Base-by-base conservation (phyloP, 2,329 filamentous ascomycete genomes). In the Ophiostoma ulmi region DNA sequence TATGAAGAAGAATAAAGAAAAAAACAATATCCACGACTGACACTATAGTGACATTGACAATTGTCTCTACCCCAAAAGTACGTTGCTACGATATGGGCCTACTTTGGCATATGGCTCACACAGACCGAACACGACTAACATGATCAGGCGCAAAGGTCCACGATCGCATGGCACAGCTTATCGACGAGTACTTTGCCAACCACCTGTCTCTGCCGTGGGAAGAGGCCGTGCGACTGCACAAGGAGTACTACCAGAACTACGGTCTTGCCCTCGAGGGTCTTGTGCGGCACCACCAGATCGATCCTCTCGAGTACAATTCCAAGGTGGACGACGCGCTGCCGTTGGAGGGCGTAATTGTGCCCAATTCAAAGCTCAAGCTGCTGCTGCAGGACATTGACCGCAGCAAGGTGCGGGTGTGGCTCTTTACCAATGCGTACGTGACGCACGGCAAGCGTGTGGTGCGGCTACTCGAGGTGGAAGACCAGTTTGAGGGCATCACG, bases 251-350 rank as follows among this genome's bases (percentile, higher is more conserved):
- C 83, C 90, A 89, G 77, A 93, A 92, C 79, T 99, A 99, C 78
- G 95, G 96, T 39, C 87, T 99, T n/a, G 95, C 95, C 39, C 96
- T 99, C 74, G 93, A 98, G 81, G 95, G 95, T 1, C 86, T 99
- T 1, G 92, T 97, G 52, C 89, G 93, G 11, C 91, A 97, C 80
- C 95, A 99, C 82, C 89, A 97, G 80, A 97, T 99, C 76, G 92
- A 98, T 77, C 92, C 95, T 1, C 84, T 99, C 5, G 93, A 96
- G 70, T 99, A 98, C 83, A 99, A 99, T 79, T 82, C 87, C 74
- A 90, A 97, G 80, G 95, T 99, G 14, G 95, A 99, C 78, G 95
- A 99, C 79, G 95, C 95, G 2, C 82, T 99, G 31, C 94, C 95
- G 0, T 85, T 99, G 3, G 92, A 97, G 77, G 84, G 86, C 22